Percentiles rank a stretch among this genome's conserved stretches.
These are phyloP conservation scores for Zygoascus flipseniorum DNA, from an alignment of 805 yeast genomes.

Conservation along the genomic window DNA sequence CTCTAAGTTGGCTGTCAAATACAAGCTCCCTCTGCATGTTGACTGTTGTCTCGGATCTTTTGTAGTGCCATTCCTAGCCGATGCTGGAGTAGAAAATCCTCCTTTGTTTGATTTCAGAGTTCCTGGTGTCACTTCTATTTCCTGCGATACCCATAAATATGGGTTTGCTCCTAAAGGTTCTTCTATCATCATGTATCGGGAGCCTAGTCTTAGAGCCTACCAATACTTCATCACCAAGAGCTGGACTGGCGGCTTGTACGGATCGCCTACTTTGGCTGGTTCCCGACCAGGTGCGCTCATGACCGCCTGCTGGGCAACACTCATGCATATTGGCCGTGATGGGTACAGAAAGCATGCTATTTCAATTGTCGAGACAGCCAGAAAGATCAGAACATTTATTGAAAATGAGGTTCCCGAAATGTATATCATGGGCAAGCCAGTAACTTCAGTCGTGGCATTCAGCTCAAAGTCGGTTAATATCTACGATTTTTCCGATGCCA, in stretches of 20 bases:
- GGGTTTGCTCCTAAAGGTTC: conserved; percentile 99
- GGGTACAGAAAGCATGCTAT: conserved; percentile 66
- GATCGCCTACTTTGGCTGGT: conserved; percentile 94
- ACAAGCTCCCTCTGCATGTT: conserved; percentile 83
- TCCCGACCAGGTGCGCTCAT: conserved; percentile 94
- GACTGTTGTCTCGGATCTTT: conserved; percentile 96
- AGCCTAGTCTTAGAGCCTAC: conserved; percentile 52
- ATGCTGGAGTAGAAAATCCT: conserved; percentile 34
- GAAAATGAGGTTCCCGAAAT: conserved; percentile 43
- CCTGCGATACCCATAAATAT: conserved; percentile 99
- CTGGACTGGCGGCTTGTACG: conserved; percentile 95
- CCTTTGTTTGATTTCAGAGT: conserved; percentile 77
- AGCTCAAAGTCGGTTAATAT: conserved; percentile 53
- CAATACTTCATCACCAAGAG: conserved; percentile 79
- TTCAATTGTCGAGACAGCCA: conserved; percentile 60
- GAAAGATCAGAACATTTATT: conserved; percentile 43
- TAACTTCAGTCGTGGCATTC: conserved; percentile 75
- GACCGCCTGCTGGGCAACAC: conserved; percentile 98
- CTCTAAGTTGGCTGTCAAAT: conserved; percentile 51
- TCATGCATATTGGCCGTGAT: conserved; percentile 71
- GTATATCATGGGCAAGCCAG: conserved; percentile 76
- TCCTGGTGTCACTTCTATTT: conserved; percentile 88
- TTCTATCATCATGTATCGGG: conserved; percentile 83
- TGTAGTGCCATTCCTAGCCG: conserved; percentile 68
- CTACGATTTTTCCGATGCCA: conserved; percentile 67